phyloP scores from a whole-genome alignment of 2,329 filamentous ascomycete species.

The Scleromitrula shiraiana region DNA sequence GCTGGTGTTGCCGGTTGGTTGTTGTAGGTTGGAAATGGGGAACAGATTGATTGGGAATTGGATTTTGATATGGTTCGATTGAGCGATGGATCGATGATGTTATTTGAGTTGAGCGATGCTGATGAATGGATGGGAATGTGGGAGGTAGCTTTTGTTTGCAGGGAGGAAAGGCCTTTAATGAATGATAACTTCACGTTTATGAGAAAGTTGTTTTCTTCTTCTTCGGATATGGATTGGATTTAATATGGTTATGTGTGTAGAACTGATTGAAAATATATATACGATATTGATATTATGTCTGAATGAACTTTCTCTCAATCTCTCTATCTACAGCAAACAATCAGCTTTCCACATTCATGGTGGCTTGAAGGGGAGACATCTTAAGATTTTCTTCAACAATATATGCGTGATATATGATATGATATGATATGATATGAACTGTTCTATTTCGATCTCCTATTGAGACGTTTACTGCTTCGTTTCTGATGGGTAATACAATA shows the following conservation, averaged over 20 bases:
- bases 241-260: neutral
- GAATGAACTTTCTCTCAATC: neutral
- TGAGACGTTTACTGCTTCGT: too few species aligned
- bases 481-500: too few species aligned
- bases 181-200: neutral
- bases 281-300: neutral
- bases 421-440: too few species aligned
- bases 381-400: too few species aligned
- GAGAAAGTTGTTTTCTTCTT: too few species aligned
- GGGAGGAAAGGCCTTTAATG: neutral
- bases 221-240: too few species aligned
- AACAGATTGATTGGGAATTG: neutral
- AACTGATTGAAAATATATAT: neutral
- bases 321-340: too few species aligned
- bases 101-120: too few species aligned
- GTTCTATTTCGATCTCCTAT: too few species aligned
- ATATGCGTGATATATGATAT: too few species aligned
- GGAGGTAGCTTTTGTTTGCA: neutral
- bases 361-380: too few species aligned
- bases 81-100: too few species aligned
- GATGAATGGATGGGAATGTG: neutral
- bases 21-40: neutral
- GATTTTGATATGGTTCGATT: neutral
- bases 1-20: neutral
- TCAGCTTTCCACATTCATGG: neutral